phyloP scores from a whole-genome alignment of 306 rosid genomes.

The Glycine soja region DNA sequence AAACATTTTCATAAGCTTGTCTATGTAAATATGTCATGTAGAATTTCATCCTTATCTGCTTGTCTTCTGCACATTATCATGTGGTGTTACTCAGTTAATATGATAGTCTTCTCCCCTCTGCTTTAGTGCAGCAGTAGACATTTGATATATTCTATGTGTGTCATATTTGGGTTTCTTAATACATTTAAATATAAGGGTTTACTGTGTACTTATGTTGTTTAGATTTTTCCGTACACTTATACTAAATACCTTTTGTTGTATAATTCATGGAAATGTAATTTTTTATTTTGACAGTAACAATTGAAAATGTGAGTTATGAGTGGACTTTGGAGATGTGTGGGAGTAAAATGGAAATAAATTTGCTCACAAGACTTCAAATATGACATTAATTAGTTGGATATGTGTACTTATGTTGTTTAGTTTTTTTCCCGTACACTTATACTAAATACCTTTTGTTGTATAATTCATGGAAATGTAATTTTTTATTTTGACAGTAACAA shows the following conservation, averaged over 20 bases:
- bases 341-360: background rate
- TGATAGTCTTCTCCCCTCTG: conserved; percentile 26
- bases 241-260: background rate
- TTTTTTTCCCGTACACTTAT: too few relatives aligned
- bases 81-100: background rate
- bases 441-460: too few relatives aligned
- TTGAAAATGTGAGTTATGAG: background rate
- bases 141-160: conserved; percentile 1
- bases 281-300: conserved; percentile 11
- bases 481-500: conserved; percentile 11
- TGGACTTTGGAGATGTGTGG: conserved; percentile 2
- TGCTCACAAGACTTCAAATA: conserved; percentile 18
- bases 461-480: conserved; percentile 14
- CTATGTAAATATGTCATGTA: background rate
- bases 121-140: background rate
- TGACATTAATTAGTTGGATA: conserved; percentile 27
- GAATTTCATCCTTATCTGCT: conserved; percentile 16
- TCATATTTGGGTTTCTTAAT: background rate
- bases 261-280: conserved; percentile 14
- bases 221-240: background rate
- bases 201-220: conserved; percentile 4
- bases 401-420: too few relatives aligned
- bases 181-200: background rate
- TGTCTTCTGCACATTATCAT: conserved; percentile 35
- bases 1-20: conserved; percentile 30